These are phyloP conservation scores for Rhodotorula sp. DNA, from an alignment of 1,284 basidiomycete species.

Conservation along the genomic window DNA sequence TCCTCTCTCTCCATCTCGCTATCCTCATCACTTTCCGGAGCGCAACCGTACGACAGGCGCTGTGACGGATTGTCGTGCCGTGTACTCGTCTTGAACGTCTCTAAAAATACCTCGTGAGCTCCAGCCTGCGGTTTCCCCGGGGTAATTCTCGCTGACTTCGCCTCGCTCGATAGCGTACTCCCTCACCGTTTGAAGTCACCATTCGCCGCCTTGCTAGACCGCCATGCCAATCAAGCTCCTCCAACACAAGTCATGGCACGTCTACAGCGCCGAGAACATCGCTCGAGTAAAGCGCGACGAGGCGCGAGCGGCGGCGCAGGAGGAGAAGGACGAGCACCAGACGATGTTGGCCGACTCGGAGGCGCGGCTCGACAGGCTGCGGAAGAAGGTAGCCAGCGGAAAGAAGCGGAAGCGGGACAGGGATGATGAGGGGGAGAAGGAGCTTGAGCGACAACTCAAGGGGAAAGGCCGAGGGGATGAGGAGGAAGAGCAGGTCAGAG, in stretches of 20 bases:
- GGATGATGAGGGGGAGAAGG: background rate
- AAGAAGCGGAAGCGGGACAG: conserved; percentile 23
- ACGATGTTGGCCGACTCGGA: conserved; percentile 26
- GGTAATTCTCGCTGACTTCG: background rate
- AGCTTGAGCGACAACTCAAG: conserved; percentile 1
- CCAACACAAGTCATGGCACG: conserved; percentile 35
- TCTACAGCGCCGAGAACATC: conserved; percentile 33
- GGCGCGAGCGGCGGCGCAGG: conserved; percentile 13
- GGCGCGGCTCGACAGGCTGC: conserved; percentile 32
- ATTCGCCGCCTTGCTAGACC: background rate
- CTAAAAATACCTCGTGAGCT: too few relatives aligned
- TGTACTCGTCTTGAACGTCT: too few relatives aligned
- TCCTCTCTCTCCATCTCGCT: too few relatives aligned
- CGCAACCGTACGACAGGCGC: too few relatives aligned
- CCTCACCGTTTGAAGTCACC: background rate
- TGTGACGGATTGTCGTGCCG: too few relatives aligned
- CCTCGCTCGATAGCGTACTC: background rate
- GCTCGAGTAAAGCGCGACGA: conserved; percentile 37
- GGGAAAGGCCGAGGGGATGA: conserved; percentile 10
- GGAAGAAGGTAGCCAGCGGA: background rate
- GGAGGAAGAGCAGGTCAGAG: conserved; percentile 4
- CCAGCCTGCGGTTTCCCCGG: background rate
- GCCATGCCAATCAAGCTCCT: conserved; percentile 33
- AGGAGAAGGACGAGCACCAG: conserved; percentile 13
- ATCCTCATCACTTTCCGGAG: too few relatives aligned